A percentile compares a stretch with the other conserved stretches of the same genome.
Conservation (phyloP, 257 asterid genomes). For the Paulownia fortunei region DNA sequence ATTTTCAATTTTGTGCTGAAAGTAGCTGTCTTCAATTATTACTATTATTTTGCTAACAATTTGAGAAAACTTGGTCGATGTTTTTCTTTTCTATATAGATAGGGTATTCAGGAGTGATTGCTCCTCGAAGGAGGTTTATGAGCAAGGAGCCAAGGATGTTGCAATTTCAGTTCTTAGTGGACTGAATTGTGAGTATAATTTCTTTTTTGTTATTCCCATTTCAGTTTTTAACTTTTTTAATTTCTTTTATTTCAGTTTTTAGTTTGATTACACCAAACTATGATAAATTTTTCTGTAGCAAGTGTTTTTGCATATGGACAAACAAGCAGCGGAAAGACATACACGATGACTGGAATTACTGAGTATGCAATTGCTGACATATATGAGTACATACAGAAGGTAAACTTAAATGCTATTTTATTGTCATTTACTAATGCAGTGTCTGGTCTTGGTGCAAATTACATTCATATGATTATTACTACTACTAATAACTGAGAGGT, state of each 20-base stretch:
- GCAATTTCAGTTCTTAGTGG: constrained; percentile 90
- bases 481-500: constrained; percentile 10
- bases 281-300: constrained; percentile 54
- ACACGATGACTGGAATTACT: constrained; percentile 91
- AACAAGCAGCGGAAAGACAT: constrained; percentile 98
- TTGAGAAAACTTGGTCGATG: constrained; percentile 22
- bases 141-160: constrained; percentile 86
- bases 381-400: constrained; percentile 79
- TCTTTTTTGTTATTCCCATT: not conserved
- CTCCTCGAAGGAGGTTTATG: constrained; percentile 87
- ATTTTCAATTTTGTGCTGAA: constrained; percentile 14
- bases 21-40: not conserved
- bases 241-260: constrained; percentile 4
- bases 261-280: not conserved
- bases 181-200: constrained; percentile 68
- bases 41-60: not conserved
- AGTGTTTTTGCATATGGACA: constrained; percentile 97
- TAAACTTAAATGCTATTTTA: constrained; percentile 20
- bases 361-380: constrained; percentile 90
- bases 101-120: constrained; percentile 77
- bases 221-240: not conserved
- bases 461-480: not conserved
- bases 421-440: not conserved
- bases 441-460: not conserved
- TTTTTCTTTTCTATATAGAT: constrained; percentile 46